These are phyloP conservation scores for Diospyros kaki DNA, from an alignment of 148 eudicot genomes.

Conservation along the genomic window DNA sequence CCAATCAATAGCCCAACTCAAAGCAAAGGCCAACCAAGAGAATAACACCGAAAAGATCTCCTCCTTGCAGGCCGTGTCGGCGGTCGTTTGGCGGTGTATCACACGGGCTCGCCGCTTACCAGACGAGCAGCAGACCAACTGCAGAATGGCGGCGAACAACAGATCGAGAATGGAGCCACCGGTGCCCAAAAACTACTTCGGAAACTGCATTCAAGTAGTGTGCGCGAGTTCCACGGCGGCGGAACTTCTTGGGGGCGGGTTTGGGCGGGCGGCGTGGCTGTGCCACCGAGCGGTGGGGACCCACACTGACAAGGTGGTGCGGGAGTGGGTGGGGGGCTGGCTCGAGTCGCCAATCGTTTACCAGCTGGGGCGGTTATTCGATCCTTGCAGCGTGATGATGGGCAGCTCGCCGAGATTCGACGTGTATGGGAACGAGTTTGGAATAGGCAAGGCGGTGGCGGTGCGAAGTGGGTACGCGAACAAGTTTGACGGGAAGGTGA, in stretches of 20 bases:
- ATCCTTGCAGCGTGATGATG: constrained; percentile 16
- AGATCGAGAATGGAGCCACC: constrained; percentile 19
- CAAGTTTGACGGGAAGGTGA: constrained; percentile 24
- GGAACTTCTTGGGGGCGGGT: constrained; percentile 1
- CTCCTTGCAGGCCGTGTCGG: constrained; percentile 21
- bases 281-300: constrained; percentile 13
- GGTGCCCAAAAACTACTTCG: constrained; percentile 16
- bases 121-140: constrained; percentile 1
- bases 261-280: constrained; percentile 23
- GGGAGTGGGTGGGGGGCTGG: constrained; percentile 14
- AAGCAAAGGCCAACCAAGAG: constrained; percentile 23
- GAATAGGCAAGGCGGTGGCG: constrained; percentile 25
- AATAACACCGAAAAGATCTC: constrained; percentile 16
- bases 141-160: constrained; percentile 15
- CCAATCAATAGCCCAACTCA: constrained; percentile 12
- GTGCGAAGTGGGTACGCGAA: constrained; percentile 21
- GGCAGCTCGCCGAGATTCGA: constrained; percentile 30
- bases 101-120: constrained; percentile 13
- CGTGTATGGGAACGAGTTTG: constrained; percentile 24
- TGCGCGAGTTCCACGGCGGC: constrained; percentile 8
- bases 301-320: constrained; percentile 9
- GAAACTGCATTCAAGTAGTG: constrained; percentile 17
- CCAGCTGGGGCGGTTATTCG: constrained; percentile 12
- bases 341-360: constrained; percentile 7
- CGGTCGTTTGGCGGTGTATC: constrained; percentile 20